Evolutionary conservation across 192 early-diverging fungal genomes (phyloP), one percentile per base, ranked within the genome.

Genomic region (Oehlia diaphana): DNA sequence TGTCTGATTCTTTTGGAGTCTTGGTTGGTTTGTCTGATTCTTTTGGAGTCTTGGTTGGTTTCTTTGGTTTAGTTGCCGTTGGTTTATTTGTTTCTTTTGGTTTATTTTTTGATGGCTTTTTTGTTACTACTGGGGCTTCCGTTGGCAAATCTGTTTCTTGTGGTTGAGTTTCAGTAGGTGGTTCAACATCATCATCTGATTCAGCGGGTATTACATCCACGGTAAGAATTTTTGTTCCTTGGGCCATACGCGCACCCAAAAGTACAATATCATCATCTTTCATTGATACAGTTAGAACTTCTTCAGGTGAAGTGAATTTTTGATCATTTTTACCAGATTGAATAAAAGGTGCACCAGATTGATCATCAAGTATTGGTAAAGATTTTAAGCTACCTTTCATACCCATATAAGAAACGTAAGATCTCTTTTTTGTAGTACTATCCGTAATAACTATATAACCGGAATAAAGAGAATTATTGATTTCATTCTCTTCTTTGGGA

Each of bases 341-440:
- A 9, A 84, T 28, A 53, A 84, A 21, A 1, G 83, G 83, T 14
- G 69, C 77, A 4, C 79, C 81, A 9, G 73, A 44, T 21, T 80
- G 53, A 13, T 79, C 28, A 63, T 84, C 81, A 26, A 84, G 16
- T 21, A 84, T 82, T 28, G 81, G 81, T 8, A 84, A 75, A 19
- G 79, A 80, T 28, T 74, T 68, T 64, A 80, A 82, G 2, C 74
- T 68, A 23, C 83, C 83, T 31, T 49, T 61, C 83, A 84, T 82
- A 6, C 83, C 83, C n/a, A 72, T 79, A 80, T 82, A 84, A 4
- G 83, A 81, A 53, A 84, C 66, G 69, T 81, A 75, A 53, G 71
- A 74, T 13, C 53, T 26, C 21, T 71, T 71, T n/a, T 64, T 78
- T 21, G 75, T 65, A 6, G 26, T 16, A 13, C 9, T 79, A 26